Evolutionary conservation across 2,329 filamentous ascomycete genomes (phyloP).

Genomic region (Tolypocladium pustulatum): DNA sequence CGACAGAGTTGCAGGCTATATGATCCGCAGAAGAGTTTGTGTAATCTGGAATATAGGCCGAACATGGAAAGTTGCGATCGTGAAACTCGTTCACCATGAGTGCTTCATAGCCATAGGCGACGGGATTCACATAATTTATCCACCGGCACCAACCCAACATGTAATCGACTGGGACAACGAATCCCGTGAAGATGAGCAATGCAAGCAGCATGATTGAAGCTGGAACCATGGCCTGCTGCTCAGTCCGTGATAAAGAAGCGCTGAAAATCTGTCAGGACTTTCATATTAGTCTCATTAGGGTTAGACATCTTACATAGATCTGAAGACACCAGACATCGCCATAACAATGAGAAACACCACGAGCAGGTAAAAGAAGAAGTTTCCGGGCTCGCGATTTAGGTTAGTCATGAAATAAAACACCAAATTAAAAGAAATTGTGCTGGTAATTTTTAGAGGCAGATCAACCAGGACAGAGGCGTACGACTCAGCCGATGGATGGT

Average conservation of each 20-base stretch:
- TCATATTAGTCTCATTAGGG: too few species aligned
- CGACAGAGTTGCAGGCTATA: background rate
- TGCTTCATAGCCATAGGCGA: slow-evolving; percentile 56
- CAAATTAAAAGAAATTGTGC: slow-evolving; percentile 22
- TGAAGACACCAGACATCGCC: slow-evolving; percentile 56
- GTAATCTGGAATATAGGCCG: slow-evolving; percentile 27
- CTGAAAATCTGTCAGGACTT: background rate
- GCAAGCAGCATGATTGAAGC: background rate
- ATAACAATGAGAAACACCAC: slow-evolving; percentile 42
- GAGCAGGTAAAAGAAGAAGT: slow-evolving; percentile 35
- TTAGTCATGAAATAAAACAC: slow-evolving; percentile 35
- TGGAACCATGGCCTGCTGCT: slow-evolving; percentile 3
- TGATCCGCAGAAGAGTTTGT: background rate
- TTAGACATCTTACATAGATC: slow-evolving; percentile 12
- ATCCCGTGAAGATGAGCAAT: slow-evolving; percentile 34
- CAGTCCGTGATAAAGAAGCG: slow-evolving; percentile 2
- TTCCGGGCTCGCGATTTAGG: slow-evolving; percentile 26
- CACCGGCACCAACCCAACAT: slow-evolving; percentile 59
- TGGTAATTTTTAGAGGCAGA: slow-evolving; percentile 30
- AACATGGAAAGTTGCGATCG: slow-evolving; percentile 27
- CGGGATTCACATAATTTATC: slow-evolving; percentile 57
- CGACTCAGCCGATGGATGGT: slow-evolving; percentile 24
- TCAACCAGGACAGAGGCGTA: slow-evolving; percentile 28
- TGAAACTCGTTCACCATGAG: slow-evolving; percentile 59
- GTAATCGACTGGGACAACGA: slow-evolving; percentile 28